Conservation (phyloP, 1,284 basidiomycete species). For the Phellopilus nigrolimitatus region DNA sequence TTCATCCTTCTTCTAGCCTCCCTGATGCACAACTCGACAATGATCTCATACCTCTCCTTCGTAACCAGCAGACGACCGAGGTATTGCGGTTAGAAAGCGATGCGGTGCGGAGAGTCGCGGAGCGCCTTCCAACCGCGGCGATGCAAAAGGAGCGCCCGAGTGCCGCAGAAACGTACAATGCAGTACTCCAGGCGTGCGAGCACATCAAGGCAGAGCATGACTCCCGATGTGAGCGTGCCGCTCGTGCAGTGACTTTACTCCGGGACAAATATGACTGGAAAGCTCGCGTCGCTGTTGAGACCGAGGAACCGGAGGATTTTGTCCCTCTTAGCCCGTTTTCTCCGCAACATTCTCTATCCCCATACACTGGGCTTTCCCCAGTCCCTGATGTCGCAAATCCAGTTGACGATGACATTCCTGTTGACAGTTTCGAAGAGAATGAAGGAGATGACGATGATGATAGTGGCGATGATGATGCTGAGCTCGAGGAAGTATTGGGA, state of each 20-base stretch:
- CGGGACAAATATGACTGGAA: constrained; percentile 76
- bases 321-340: constrained; percentile 53
- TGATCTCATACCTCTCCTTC: constrained; percentile 63
- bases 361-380: constrained; percentile 8
- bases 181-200: constrained; percentile 60
- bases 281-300: constrained; percentile 63
- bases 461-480: constrained; percentile 31
- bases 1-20: constrained; percentile 56
- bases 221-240: constrained; percentile 62
- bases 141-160: constrained; percentile 21
- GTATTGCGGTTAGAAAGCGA: constrained; percentile 64
- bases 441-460: constrained; percentile 29
- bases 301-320: constrained; percentile 70
- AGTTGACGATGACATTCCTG: constrained; percentile 10
- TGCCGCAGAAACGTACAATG: constrained; percentile 43
- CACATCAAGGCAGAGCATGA: constrained; percentile 66
- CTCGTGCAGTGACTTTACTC: constrained; percentile 66
- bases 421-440: constrained; percentile 7
- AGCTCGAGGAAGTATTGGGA: constrained; percentile 35
- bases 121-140: constrained; percentile 43
- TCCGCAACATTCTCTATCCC: constrained; percentile 8
- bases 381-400: constrained; percentile 19
- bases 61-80: constrained; percentile 71
- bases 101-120: constrained; percentile 60
- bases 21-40: constrained; percentile 63